Base-by-base conservation (phyloP, 176 grass and related monocot genomes). In the Eragrostis nindensis region DNA sequence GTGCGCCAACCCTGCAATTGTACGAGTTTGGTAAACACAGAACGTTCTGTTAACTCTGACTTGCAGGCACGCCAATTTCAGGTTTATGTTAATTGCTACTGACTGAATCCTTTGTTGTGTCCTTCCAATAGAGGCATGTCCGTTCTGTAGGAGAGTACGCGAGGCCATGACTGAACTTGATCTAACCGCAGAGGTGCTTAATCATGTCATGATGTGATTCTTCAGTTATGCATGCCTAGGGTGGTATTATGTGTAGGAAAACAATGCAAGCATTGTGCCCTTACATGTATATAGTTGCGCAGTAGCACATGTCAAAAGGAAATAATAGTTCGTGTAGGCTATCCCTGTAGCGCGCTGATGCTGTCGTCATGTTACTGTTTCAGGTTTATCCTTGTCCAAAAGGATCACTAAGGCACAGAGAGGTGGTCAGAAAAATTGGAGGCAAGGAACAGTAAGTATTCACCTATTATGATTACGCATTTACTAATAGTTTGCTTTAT, bases 301-400 rank as follows among this genome's bases (percentile, higher is more conserved):
- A 71, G n/a, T 24, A 70, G 49, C 4, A 36, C 32, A 79, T 74
- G 55, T 45, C 18, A 32, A 30, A 22, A 22, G 10, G 45, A 56
- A 21, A 41, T n/a, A 18, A 18, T 9, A 24, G 8, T 56, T 55
- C n/a, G 13, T 76, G 36, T 77, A 32, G 27, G 49, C 0, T 52
- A 76, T 52, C 39, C 14, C 8, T 81, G 21, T 85, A 9, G 0
- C 7, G 6, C 21, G 43, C 52, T 56, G 73, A 65, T 63, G 4
- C 25, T 11, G 8, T 44, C 0, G 40, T 77, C 50, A 76, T 7
- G 5, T 30, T 49, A 10, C 14, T 88, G 39, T 68, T 74, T 67
- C 66, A 98, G n/a, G 88, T 98, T 36, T 98, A 98, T 81, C 95
- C 95, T 41, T 98, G 95, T 74, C 95, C 95, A 63, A 98, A 98